phyloP scores from a whole-genome alignment of 805 yeast genomes.

The Nakazawaea anatomiae region DNA sequence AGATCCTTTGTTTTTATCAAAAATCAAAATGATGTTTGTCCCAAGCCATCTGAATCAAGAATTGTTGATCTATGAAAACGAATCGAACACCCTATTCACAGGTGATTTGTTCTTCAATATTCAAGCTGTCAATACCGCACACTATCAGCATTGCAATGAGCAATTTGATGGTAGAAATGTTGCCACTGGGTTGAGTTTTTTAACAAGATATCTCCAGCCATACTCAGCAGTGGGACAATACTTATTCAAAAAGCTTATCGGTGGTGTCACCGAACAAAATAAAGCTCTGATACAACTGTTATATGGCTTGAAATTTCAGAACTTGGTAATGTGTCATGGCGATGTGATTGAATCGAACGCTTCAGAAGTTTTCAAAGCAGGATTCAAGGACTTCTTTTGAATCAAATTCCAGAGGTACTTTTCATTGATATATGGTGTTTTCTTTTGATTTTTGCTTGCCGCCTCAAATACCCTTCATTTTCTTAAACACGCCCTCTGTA shows the following conservation, averaged over 20 bases:
- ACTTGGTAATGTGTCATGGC: constrained; percentile 58
- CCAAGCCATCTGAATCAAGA: constrained; percentile 58
- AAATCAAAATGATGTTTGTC: constrained; percentile 49
- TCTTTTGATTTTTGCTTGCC: neutral
- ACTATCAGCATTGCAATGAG: constrained; percentile 32
- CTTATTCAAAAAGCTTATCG: constrained; percentile 16
- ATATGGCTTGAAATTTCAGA: constrained; percentile 38
- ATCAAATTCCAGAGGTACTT: neutral
- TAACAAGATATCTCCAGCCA: constrained; percentile 36
- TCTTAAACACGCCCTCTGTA: too few species aligned
- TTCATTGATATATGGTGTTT: neutral
- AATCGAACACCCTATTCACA: constrained; percentile 42
- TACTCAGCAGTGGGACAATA: constrained; percentile 29
- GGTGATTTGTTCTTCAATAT: constrained; percentile 59
- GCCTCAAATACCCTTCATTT: too few species aligned
- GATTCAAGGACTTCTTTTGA: neutral
- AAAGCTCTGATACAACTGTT: constrained; percentile 23
- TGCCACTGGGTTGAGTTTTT: constrained; percentile 34
- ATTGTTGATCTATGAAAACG: constrained; percentile 42
- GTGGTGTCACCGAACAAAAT: constrained; percentile 18
- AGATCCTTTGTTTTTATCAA: constrained; percentile 26
- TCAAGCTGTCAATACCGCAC: constrained; percentile 32
- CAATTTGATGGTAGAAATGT: constrained; percentile 36
- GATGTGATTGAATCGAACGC: constrained; percentile 40
- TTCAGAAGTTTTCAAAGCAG: constrained; percentile 16